Percentiles rank a stretch among this genome's conserved stretches.
Conservation (phyloP, 139 green algal species). For the Penium margaritaceum region DNA sequence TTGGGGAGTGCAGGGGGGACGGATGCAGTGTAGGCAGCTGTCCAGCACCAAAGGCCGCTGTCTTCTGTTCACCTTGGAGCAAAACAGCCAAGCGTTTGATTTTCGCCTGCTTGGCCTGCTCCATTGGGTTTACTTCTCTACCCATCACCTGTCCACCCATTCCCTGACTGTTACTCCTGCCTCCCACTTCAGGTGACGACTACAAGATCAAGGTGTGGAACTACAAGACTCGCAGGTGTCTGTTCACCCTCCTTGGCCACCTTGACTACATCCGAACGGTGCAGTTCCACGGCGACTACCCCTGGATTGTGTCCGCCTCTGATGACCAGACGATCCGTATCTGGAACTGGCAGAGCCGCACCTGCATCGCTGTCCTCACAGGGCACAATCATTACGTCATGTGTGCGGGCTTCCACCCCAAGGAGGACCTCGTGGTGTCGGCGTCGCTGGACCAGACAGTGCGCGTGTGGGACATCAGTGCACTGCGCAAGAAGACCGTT, state of each 20-base stretch:
- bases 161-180: too few relatives aligned
- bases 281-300: constrained; percentile 75
- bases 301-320: constrained; percentile 89
- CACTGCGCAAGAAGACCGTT: constrained; percentile 88
- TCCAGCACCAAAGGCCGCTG: too few relatives aligned
- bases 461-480: constrained; percentile 95
- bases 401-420: constrained; percentile 94
- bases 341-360: constrained; percentile 98
- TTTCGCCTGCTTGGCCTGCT: too few relatives aligned
- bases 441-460: constrained; percentile 93
- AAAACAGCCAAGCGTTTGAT: too few relatives aligned
- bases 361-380: constrained; percentile 92
- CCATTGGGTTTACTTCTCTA: too few relatives aligned
- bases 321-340: constrained; percentile 98
- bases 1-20: too few relatives aligned
- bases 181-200: too few relatives aligned
- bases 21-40: too few relatives aligned
- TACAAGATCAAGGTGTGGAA: constrained; percentile 99
- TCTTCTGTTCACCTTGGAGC: too few relatives aligned
- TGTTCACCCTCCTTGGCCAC: constrained; percentile 97
- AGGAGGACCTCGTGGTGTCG: constrained; percentile 86
- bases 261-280: constrained; percentile 99
- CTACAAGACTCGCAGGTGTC: constrained; percentile 91
- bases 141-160: too few relatives aligned
- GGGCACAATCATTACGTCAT: constrained; percentile 99